Evolutionary conservation across 495 filamentous ascomycete genomes (phyloP).

Genomic region (Penicillium robsamsonii): DNA sequence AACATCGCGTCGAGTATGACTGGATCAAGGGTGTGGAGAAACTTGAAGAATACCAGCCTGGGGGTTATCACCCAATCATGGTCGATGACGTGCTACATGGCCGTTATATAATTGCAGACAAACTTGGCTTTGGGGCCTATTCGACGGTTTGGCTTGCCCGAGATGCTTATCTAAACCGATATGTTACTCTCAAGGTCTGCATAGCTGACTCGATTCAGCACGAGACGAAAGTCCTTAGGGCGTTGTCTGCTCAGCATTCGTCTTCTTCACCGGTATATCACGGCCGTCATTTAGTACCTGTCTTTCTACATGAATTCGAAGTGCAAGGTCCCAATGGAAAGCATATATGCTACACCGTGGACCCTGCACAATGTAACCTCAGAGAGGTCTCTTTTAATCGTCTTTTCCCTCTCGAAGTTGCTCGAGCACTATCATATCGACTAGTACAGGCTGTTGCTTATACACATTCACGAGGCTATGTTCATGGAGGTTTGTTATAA

Average conservation of each 20-base stretch:
- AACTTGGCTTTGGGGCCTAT: slow-evolving; percentile 52
- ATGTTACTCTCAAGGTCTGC: slow-evolving; percentile 36
- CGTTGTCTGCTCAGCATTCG: slow-evolving; percentile 17
- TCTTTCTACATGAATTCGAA: slow-evolving; percentile 29
- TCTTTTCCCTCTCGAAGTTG: slow-evolving; percentile 32
- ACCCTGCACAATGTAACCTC: slow-evolving; percentile 28
- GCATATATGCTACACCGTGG: slow-evolving; percentile 29
- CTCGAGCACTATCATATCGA: slow-evolving; percentile 27
- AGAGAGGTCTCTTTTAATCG: slow-evolving; percentile 27
- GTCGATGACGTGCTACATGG: slow-evolving; percentile 41
- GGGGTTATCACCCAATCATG: slow-evolving; percentile 48
- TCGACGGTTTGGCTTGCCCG: slow-evolving; percentile 56
- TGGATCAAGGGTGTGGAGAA: slow-evolving; percentile 34
- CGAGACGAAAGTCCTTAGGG: slow-evolving; percentile 20
- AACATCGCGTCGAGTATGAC: slow-evolving; percentile 26
- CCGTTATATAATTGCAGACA: slow-evolving; percentile 50
- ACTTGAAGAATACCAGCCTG: slow-evolving; percentile 34
- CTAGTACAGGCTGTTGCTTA: slow-evolving; percentile 30
- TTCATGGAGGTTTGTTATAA: slow-evolving; percentile 31
- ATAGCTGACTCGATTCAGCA: slow-evolving; percentile 19
- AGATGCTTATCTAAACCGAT: slow-evolving; percentile 33
- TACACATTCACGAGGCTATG: slow-evolving; percentile 35
- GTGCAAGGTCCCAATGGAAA: slow-evolving; percentile 32
- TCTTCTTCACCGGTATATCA: slow-evolving; percentile 13
- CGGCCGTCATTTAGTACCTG: slow-evolving; percentile 15